Evolutionary conservation across 1,284 basidiomycete species (phyloP), one percentile per base, ranked within the genome.

Genomic region (Porphyrellus sp.): DNA sequence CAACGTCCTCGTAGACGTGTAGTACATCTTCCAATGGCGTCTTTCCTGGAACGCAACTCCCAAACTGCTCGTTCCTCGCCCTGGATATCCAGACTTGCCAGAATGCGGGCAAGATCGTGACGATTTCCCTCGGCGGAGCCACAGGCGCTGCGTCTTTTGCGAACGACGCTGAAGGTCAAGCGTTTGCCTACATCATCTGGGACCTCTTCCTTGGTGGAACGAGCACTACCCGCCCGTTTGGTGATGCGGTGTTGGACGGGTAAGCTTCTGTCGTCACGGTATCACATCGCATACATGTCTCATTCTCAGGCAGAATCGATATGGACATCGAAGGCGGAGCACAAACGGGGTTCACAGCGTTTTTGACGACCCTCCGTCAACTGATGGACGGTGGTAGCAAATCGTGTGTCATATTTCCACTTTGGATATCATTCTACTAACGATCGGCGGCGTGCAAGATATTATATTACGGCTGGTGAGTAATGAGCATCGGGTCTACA

Each of bases 271-370:
- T 39, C 8, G 0, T 33, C n/a, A 24, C 8, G 1, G 3, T 20
- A 21, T 42, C n/a, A 3, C 5, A 16, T 37, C 5, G 3, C 12
- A 28, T 25, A 21, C 3, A 5, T 37, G 12, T 21, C 45, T 60
- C 11, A 64, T 24, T 5, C 8, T 39, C 12, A 6, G 11, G 34
- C 50, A 84, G 82, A 25, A 70, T 86, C 38, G 85, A 87, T 59
- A 68, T 87, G 41, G 85, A 86, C 57, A 82, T 87, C 51, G 85
- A 87, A 64, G 80, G 81, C 21, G 85, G 84, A 24, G 61, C 69
- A 3, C 74, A 75, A 41, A 71, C 72, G 3, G 78, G 80, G 50
- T 82, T 77, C 63, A 70, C 72, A 16, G 76, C 80, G 0, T 86
- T 87, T 59, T 74, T 85, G 34, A 80, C 70, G 37, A 68, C 73